Base-by-base conservation (phyloP, 73 alveolate genomes). In the Blepharisma stoltei region DNA sequence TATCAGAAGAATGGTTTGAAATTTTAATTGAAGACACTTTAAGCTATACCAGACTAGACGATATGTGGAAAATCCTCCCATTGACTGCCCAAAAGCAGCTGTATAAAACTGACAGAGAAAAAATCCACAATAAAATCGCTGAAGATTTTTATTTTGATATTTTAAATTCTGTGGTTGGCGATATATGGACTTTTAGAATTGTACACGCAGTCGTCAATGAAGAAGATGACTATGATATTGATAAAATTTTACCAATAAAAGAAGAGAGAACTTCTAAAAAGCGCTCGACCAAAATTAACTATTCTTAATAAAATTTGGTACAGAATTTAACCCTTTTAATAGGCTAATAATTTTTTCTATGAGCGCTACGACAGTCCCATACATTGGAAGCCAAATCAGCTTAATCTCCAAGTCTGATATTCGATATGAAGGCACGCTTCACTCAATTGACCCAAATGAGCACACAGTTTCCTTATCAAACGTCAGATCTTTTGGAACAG, bases 361-460 rank as follows among this genome's bases (percentile, higher is more conserved):
- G 41, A 32, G 41, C 41, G 41, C 41, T 32, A 32, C 41, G 3
- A 3, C 41, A 32, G 41, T 32, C 41, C 41, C 41, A 32, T 32
- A 32, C 41, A 32, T 80, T 6, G 87, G 87, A 6, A 47, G 82
- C 82, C 45, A 80, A 25, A 7, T 80, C 21, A 21, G 54, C 53
- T 11, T 80, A 6, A 53, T 80, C 70, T 70, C 87, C 70, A 80
- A 38, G 21, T 77, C 87, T 7, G 18, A 70, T 48, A 77, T 80
- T 27, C 65, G 87, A 11, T 80, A 80, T 54, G 87, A 70, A 25
- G 87, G 87, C 27, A 76, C 54, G 4, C 77, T 80, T 52, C 49
- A 45, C 70, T 76, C 69, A 47, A 47, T 80, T 18, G 87, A 80
- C 68, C 82, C 87, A 0, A 52, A 50, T 7, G 54, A 46, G 54